Evolutionary conservation across 2,329 filamentous ascomycete species (phyloP).

Genomic region (Aureobasidium subglaciale): DNA sequence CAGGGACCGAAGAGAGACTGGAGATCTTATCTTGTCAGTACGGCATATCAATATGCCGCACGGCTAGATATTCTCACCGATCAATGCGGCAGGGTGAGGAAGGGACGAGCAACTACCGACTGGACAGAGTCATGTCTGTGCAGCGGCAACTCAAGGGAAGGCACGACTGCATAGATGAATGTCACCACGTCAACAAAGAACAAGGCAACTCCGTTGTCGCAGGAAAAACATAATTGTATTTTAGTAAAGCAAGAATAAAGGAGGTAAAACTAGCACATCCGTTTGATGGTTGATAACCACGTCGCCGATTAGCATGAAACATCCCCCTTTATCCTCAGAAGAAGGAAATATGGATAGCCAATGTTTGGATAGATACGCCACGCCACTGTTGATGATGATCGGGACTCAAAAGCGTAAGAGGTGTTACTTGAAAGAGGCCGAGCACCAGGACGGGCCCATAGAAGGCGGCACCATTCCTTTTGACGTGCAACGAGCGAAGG

Average conservation of each 20-base stretch:
- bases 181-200: background rate
- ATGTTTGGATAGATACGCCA: background rate
- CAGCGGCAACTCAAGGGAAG: background rate
- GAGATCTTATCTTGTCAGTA: too few relatives aligned
- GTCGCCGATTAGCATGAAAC: conserved; percentile 2
- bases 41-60: too few relatives aligned
- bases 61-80: too few relatives aligned
- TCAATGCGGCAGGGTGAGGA: too few relatives aligned
- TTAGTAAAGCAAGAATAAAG: conserved; percentile 1
- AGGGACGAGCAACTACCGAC: background rate
- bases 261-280: conserved; percentile 11
- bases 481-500: background rate
- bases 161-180: too few relatives aligned
- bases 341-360: background rate
- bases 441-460: background rate
- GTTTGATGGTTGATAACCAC: background rate
- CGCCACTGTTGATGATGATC: background rate
- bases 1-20: too few relatives aligned
- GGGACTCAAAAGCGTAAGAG: background rate
- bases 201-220: background rate
- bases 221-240: background rate
- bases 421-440: background rate
- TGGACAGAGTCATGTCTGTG: too few relatives aligned
- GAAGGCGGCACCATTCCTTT: background rate
- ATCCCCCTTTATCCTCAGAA: background rate